Percentiles rank a stretch among this genome's conserved stretches.
phyloP scores from a whole-genome alignment of 768 basidiomycete genomes.

The Pisolithus tinctorius region DNA sequence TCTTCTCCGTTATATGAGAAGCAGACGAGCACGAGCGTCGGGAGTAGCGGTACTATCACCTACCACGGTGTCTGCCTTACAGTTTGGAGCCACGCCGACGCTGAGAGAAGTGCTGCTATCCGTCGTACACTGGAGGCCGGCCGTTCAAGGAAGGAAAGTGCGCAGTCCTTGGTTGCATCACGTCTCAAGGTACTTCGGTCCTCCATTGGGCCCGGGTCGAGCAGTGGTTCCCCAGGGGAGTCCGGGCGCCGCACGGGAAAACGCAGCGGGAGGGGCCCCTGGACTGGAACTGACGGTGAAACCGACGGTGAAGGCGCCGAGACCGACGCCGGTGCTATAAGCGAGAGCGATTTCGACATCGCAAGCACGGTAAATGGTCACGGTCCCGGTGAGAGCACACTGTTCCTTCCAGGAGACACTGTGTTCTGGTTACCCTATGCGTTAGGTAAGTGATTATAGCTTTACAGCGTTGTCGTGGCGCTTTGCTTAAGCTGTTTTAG shows the following conservation, averaged over 20 bases:
- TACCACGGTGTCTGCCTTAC: constrained; percentile 92
- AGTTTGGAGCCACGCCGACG: constrained; percentile 94
- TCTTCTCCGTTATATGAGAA: constrained; percentile 27
- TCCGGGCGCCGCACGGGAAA: constrained; percentile 55
- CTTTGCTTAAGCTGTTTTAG: constrained; percentile 28
- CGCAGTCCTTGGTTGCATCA: constrained; percentile 63
- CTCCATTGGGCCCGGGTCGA: constrained; percentile 37
- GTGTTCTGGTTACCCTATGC: constrained; percentile 96
- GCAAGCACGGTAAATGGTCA: constrained; percentile 70
- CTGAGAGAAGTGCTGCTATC: constrained; percentile 78
- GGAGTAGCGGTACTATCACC: constrained; percentile 39
- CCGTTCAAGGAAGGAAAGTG: constrained; percentile 72
- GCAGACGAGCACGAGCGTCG: constrained; percentile 29
- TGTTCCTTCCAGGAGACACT: constrained; percentile 83
- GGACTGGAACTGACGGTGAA: constrained; percentile 61
- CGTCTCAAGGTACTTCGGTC: constrained; percentile 61
- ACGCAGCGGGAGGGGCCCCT: constrained; percentile 59
- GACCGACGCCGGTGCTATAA: constrained; percentile 68
- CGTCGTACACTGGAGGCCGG: constrained; percentile 76
- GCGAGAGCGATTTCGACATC: constrained; percentile 82
- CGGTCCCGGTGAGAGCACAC: constrained; percentile 80
- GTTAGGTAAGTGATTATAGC: constrained; percentile 52
- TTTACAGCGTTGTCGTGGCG: not conserved
- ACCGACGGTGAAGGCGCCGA: constrained; percentile 68
- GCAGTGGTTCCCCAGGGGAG: constrained; percentile 39